Conservation (phyloP, 805 yeast genomes). For the Dipodascus albidus region DNA sequence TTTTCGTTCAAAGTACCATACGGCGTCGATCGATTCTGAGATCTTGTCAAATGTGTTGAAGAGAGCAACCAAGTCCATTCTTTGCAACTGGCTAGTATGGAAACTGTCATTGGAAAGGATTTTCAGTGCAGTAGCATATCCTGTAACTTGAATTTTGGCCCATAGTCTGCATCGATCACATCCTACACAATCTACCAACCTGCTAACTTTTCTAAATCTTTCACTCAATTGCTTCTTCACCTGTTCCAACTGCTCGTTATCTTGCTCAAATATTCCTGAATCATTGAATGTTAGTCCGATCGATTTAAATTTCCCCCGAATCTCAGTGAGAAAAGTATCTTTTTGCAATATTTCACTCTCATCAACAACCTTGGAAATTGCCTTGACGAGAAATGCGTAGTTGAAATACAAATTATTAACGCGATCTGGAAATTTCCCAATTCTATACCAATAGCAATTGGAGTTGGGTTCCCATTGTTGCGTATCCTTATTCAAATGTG, state of each 20-base stretch:
- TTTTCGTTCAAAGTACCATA: conserved; percentile 43
- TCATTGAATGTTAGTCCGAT: conserved; percentile 36
- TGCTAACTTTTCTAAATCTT: conserved; percentile 80
- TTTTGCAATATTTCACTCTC: not conserved
- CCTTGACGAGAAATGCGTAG: conserved; percentile 75
- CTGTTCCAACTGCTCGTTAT: conserved; percentile 23
- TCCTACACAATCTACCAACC: conserved; percentile 96
- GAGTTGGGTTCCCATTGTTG: conserved; percentile 80
- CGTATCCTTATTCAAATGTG: conserved; percentile 56
- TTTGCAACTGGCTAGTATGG: conserved; percentile 43
- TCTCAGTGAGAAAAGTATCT: not conserved
- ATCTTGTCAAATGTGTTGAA: conserved; percentile 88
- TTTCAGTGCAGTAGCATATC: conserved; percentile 94
- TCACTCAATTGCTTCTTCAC: conserved; percentile 77
- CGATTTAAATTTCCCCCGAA: not conserved
- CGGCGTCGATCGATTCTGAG: conserved; percentile 70
- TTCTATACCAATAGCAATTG: conserved; percentile 73
- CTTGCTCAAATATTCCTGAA: conserved; percentile 31
- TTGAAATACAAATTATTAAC: conserved; percentile 83
- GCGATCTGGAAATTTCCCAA: conserved; percentile 84
- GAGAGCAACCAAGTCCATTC: conserved; percentile 81
- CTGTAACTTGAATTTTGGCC: conserved; percentile 97
- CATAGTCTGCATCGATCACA: conserved; percentile 96
- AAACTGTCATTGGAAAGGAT: conserved; percentile 58
- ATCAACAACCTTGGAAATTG: conserved; percentile 44